Percentiles rank a stretch among this genome's conserved stretches.
These are phyloP conservation scores for Thelonectria olida DNA, from an alignment of 2,329 filamentous ascomycete genomes.

Conservation along the genomic window DNA sequence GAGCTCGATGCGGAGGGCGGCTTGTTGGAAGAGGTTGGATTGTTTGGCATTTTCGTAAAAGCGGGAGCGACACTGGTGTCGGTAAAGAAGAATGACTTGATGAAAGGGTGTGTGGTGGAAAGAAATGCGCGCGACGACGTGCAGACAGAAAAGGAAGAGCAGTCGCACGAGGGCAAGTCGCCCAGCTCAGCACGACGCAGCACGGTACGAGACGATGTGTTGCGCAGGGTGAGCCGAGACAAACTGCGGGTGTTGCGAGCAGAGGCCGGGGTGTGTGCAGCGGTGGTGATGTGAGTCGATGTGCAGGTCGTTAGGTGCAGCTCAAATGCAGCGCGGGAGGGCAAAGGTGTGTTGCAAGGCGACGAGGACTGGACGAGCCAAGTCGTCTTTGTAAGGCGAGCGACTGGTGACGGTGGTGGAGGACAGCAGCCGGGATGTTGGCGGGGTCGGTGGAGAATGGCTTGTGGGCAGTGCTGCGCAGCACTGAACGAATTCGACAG, in stretches of 20 bases:
- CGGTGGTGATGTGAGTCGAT: constrained; percentile 26
- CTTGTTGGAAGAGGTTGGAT: constrained; percentile 43
- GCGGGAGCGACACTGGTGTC: constrained; percentile 22
- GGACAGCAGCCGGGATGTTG: constrained; percentile 1
- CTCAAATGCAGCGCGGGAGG: constrained; percentile 8
- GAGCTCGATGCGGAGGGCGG: constrained; percentile 56
- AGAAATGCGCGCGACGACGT: constrained; percentile 27
- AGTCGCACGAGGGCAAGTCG: constrained; percentile 26
- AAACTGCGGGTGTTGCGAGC: constrained; percentile 27
- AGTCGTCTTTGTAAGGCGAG: constrained; percentile 13
- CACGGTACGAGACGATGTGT: constrained; percentile 34
- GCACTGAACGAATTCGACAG: constrained; percentile 14
- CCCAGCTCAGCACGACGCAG: constrained; percentile 25
- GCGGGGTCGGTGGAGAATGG: constrained; percentile 11
- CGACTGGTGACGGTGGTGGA: neutral
- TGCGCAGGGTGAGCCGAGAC: constrained; percentile 33
- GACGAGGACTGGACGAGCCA: neutral
- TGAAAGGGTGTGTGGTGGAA: constrained; percentile 14
- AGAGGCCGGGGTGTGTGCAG: constrained; percentile 25
- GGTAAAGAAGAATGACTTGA: constrained; percentile 11
- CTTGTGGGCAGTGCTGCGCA: constrained; percentile 17
- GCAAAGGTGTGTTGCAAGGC: constrained; percentile 7
- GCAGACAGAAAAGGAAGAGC: constrained; percentile 23
- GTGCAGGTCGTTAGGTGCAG: constrained; percentile 23
- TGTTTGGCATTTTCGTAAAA: constrained; percentile 45